phyloP scores from a whole-genome alignment of 305 asterid genomes.

The Stenogyne calaminthoides region DNA sequence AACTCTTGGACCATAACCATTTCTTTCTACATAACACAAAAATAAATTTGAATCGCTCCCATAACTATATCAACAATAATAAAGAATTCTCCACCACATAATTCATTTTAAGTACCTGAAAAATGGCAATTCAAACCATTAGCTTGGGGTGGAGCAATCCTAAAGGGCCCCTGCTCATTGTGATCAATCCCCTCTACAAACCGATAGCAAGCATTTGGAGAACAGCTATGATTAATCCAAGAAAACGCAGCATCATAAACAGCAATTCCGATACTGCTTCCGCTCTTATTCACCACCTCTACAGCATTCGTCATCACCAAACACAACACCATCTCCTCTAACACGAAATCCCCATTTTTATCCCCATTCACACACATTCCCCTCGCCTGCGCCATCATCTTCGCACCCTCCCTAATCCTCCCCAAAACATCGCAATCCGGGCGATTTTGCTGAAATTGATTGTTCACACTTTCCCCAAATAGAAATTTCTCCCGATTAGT shows the following conservation, averaged over 20 bases:
- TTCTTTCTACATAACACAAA: conserved; percentile 42
- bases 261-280: conserved; percentile 58
- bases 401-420: conserved; percentile 55
- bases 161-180: conserved; percentile 12
- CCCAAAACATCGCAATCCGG: conserved; percentile 2
- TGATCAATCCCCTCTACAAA: conserved; percentile 32
- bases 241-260: conserved; percentile 69
- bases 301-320: conserved; percentile 76
- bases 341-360: conserved; percentile 1
- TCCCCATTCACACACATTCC: conserved; percentile 26
- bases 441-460: conserved; percentile 6
- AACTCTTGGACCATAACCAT: conserved; percentile 65
- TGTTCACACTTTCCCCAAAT: background rate
- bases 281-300: conserved; percentile 64
- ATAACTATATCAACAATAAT: background rate
- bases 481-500: conserved; percentile 57
- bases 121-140: background rate
- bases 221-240: conserved; percentile 88
- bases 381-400: conserved; percentile 48
- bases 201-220: conserved; percentile 74
- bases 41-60: conserved; percentile 13
- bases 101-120: conserved; percentile 22
- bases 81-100: background rate
- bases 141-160: too few species aligned
- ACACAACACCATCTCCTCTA: conserved; percentile 60